These are phyloP conservation scores for Verticillium zaregamsianum DNA, from an alignment of 2,329 filamentous ascomycete species.

Conservation along the genomic window DNA sequence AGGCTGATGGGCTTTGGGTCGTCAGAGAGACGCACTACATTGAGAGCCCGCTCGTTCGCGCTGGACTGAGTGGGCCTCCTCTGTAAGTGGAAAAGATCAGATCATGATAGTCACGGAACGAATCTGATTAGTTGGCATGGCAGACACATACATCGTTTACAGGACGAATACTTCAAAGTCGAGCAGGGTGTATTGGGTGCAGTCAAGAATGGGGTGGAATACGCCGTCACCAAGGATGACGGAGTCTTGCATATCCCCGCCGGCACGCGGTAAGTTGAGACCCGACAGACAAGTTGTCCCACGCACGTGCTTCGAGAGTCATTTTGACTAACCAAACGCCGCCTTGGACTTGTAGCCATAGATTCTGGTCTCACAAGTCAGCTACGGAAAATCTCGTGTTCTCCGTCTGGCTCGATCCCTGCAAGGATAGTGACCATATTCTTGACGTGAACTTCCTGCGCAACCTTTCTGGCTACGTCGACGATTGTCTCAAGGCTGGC, in stretches of 20 bases:
- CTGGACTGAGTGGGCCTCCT: conserved; percentile 12
- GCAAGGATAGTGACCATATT: conserved; percentile 4
- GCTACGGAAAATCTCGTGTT: conserved; percentile 12
- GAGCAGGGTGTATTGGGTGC: conserved; percentile 13
- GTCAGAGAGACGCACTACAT: conserved; percentile 14
- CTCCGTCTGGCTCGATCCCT: conserved; percentile 11
- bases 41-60: conserved; percentile 9
- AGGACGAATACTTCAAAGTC: conserved; percentile 15
- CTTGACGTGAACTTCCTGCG: conserved; percentile 14
- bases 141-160: conserved; percentile 14
- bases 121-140: neutral
- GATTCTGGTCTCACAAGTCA: conserved; percentile 13
- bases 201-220: conserved; percentile 4
- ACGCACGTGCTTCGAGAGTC: neutral
- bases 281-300: neutral
- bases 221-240: conserved; percentile 10
- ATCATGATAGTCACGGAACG: neutral
- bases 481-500: conserved; percentile 8
- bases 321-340: neutral
- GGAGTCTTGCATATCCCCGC: conserved; percentile 8
- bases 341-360: conserved; percentile 7
- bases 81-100: conserved; percentile 7
- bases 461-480: conserved; percentile 12
- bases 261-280: conserved; percentile 8
- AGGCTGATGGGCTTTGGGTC: conserved; percentile 5